Conservation (phyloP, 2,329 filamentous ascomycete genomes). For the Alternaria incomplexa region DNA sequence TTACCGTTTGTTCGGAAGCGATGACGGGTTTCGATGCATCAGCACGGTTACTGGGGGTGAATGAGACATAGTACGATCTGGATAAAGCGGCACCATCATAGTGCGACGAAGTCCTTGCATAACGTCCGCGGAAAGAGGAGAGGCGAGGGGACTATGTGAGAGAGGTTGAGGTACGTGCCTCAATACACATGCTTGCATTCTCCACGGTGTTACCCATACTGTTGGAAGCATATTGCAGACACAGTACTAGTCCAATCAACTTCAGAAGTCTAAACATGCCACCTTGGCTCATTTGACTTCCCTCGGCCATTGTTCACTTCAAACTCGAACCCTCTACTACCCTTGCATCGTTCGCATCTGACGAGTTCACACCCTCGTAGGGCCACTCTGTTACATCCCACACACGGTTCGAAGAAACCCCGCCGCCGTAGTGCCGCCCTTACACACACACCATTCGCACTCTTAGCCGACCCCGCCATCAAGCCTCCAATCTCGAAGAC, state of each 20-base stretch:
- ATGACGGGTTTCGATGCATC: conserved; percentile 11
- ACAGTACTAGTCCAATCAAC: background rate
- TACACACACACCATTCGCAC: conserved; percentile 15
- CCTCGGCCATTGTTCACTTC: background rate
- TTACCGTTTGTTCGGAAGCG: conserved; percentile 11
- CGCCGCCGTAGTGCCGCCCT: conserved; percentile 18
- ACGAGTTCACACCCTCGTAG: background rate
- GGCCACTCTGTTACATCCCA: conserved; percentile 9
- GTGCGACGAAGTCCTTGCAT: conserved; percentile 23
- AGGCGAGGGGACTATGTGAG: conserved; percentile 18
- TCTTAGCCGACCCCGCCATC: conserved; percentile 29
- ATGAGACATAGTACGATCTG: conserved; percentile 17
- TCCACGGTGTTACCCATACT: background rate
- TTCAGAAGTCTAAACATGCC: background rate
- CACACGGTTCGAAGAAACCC: conserved; percentile 9
- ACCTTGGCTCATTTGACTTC: background rate
- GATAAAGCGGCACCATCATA: conserved; percentile 20
- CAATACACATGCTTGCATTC: background rate
- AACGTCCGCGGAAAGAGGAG: conserved; percentile 32
- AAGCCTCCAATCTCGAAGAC: conserved; percentile 16
- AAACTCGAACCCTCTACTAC: background rate
- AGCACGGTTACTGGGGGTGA: conserved; percentile 14
- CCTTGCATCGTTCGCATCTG: background rate
- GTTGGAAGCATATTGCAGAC: background rate
- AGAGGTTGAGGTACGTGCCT: conserved; percentile 21